phyloP scores from a whole-genome alignment of 2,329 filamentous ascomycete genomes.

The Penicillium sp. region DNA sequence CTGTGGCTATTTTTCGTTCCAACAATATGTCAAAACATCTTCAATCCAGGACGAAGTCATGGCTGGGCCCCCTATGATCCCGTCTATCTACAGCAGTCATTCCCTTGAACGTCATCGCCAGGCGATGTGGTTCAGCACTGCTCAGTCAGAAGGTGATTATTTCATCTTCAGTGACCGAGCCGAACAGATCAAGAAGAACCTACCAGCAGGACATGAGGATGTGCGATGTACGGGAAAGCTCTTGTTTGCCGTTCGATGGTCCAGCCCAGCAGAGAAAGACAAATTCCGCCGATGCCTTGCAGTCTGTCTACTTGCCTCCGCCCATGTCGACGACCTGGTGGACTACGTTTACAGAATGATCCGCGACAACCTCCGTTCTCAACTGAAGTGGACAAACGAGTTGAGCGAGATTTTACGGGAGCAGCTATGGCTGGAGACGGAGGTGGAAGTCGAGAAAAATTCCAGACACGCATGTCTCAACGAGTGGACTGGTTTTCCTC shows the following conservation, averaged over 20 bases:
- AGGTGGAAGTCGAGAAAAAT: constrained; percentile 7
- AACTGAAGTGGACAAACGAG: constrained; percentile 9
- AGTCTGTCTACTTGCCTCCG: constrained; percentile 26
- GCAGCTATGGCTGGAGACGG: constrained; percentile 29
- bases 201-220: constrained; percentile 6
- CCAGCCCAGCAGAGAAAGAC: constrained; percentile 30
- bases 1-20: constrained; percentile 26
- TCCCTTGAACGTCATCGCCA: constrained; percentile 39
- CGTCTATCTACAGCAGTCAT: constrained; percentile 29
- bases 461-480: constrained; percentile 33
- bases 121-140: constrained; percentile 31
- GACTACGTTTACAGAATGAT: constrained; percentile 37
- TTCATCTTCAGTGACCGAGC: constrained; percentile 37
- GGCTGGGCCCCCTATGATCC: constrained; percentile 27
- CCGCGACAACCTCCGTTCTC: constrained; percentile 30
- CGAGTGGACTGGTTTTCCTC: constrained; percentile 32
- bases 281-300: constrained; percentile 37
- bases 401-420: constrained; percentile 23
- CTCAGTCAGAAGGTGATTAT: constrained; percentile 31
- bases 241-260: constrained; percentile 22
- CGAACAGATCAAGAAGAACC: constrained; percentile 13
- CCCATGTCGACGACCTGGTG: constrained; percentile 17
- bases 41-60: constrained; percentile 23
- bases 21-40: constrained; percentile 17
- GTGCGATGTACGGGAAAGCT: constrained; percentile 27